A percentile compares a stretch with the other conserved stretches of the same genome.
Evolutionary conservation across 768 basidiomycete genomes (phyloP).

Genomic region (Mycena metata): DNA sequence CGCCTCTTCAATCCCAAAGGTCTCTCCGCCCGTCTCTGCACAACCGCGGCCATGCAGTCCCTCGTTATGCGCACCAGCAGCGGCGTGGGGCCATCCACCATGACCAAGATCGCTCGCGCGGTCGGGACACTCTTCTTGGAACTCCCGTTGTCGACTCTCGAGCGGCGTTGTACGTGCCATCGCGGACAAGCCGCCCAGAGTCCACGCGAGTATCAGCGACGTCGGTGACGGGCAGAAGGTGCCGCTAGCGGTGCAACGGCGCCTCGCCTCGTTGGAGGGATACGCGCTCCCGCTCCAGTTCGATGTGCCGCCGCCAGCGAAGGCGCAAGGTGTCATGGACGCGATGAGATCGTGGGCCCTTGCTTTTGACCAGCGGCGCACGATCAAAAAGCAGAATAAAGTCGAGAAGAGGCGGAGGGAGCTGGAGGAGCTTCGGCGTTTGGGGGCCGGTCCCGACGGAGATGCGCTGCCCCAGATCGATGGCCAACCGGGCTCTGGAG

Average conservation of each 20-base stretch:
- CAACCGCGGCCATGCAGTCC: conserved; percentile 40
- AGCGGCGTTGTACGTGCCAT: conserved; percentile 36
- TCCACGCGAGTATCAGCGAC: conserved; percentile 28
- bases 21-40: conserved; percentile 43
- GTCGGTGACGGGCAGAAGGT: conserved; percentile 24
- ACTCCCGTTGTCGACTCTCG: conserved; percentile 31
- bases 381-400: conserved; percentile 33
- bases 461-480: neutral
- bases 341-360: conserved; percentile 37
- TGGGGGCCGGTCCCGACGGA: conserved; percentile 4
- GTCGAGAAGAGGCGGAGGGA: conserved; percentile 35
- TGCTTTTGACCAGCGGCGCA: conserved; percentile 35
- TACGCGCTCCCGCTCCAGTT: conserved; percentile 36
- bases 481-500: no score
- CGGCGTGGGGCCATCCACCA: conserved; percentile 22
- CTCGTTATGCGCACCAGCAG: conserved; percentile 32
- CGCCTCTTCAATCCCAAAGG: conserved; percentile 41
- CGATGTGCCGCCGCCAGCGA: conserved; percentile 41
- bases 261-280: conserved; percentile 39
- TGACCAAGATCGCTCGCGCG: conserved; percentile 39
- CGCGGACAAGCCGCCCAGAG: conserved; percentile 35
- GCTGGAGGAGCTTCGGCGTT: conserved; percentile 23
- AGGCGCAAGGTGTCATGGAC: conserved; percentile 41
- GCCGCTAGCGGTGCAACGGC: conserved; percentile 36
- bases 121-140: conserved; percentile 37